Percentiles rank a stretch among this genome's conserved stretches.
Evolutionary conservation across 768 basidiomycete genomes (phyloP).

Genomic region (Harrya chromipes): DNA sequence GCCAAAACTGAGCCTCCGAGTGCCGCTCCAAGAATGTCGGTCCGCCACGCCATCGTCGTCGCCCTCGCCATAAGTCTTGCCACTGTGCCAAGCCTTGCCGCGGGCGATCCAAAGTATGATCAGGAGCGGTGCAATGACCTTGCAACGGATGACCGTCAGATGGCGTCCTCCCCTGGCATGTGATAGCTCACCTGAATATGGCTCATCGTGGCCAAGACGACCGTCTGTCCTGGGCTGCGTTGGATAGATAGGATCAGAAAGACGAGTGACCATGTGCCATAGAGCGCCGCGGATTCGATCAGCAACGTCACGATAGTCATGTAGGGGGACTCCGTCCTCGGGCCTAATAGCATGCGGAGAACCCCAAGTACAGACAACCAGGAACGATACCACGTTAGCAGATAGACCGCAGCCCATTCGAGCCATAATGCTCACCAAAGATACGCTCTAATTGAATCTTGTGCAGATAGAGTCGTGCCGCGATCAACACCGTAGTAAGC

Average conservation of each 20-base stretch:
- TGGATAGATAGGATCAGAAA: conserved; percentile 20
- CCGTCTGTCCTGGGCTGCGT: conserved; percentile 13
- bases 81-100: conserved; percentile 16
- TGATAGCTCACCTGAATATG: conserved; percentile 19
- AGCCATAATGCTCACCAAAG: conserved; percentile 21
- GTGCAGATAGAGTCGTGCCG: conserved; percentile 24
- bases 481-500: conserved; percentile 21
- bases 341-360: conserved; percentile 6
- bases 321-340: conserved; percentile 17
- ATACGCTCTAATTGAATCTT: conserved; percentile 20
- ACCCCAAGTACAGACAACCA: not conserved
- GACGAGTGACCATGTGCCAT: conserved; percentile 22
- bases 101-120: conserved; percentile 25
- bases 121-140: conserved; percentile 27
- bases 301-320: conserved; percentile 20
- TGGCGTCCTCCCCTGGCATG: not conserved
- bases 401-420: not conserved
- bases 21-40: not conserved
- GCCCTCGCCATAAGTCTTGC: not conserved
- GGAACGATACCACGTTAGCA: not conserved
- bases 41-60: not conserved
- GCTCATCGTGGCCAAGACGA: conserved; percentile 23
- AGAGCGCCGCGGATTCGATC: conserved; percentile 25
- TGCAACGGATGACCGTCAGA: not conserved
- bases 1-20: conserved; percentile 6